Evolutionary conservation across 2,329 filamentous ascomycete genomes (phyloP), one percentile per base, ranked within the genome.

Genomic region (Clarireedia homoeocarpa): DNA sequence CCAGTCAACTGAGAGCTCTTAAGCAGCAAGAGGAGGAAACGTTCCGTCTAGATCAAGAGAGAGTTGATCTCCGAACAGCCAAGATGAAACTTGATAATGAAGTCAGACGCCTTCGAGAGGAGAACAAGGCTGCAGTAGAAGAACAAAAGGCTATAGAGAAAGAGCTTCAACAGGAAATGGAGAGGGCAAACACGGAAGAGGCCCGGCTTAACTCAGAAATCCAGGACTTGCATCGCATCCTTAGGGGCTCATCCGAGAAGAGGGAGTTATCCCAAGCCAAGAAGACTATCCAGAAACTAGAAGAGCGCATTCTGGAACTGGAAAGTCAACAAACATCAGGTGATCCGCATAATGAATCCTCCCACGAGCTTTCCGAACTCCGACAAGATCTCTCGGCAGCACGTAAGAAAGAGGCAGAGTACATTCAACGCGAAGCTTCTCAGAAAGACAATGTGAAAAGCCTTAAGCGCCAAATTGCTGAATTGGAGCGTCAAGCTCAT

Each of bases 51-150:
- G 85, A 89, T 62, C 81, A 84, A 59, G 86, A 89, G 65, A 83
- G 85, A 61, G 72, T 86, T 47, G 84, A 89, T 53, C 73, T 89
- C 24, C 82, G 84, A 17, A 82, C 83, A 27, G 73, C 80, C n/a
- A 86, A 85, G 66, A 73, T 83, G 59, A 85, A 83, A 64, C 76
- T 88, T 17, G 86, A 89, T 60, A 78, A 75, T 58, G 86, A 89
- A 64, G 74, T 87, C 15, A 81, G 82, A 44, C 77, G 83, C 12
- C 72, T 88, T 15, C 81, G 76, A 51, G 82, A 86, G 7, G 85
- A 89, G 66, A 85, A 83, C 63, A 76, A 75, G 55, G 68, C 74
- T 1, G 71, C 88, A 39, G 58, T 74, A 12, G 78, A 83, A 56
- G 78, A 84, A 58, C 81, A 81, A 34, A 73, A 79, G 42, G 72